Evolutionary conservation across 106 monocot species (phyloP), one percentile per base, ranked within the genome.

Genomic region (Dendrobium catenatum): DNA sequence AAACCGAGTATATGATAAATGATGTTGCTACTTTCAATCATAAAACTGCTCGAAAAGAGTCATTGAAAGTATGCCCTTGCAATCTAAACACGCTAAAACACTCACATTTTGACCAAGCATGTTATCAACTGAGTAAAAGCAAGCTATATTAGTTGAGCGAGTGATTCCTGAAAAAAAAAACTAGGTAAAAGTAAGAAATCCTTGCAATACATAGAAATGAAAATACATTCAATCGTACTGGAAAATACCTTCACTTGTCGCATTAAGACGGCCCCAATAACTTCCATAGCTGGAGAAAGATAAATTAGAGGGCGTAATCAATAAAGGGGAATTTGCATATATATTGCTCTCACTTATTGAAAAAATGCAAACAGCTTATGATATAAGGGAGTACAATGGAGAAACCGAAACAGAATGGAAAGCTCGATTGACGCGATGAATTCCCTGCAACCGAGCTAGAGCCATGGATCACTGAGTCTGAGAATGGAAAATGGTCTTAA

Each of bases 31-130:
- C 27, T 78, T 33, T 31, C n/a, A 29, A 73, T 20, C 20, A 37
- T 22, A 44, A 29, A 42, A 74, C 19, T 74, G 4, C 43, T 40
- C 15, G 37, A 70, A 37, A 70, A 9, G 33, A 37, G 37, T 70
- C 37, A 70, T 17, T 70, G 70, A 70, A 70, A 70, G 37, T 33
- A 40, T 16, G 29, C 37, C 24, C 64, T 8, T 22, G 24, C 9
- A 6, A 70, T 37, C 70, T 15, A 19, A 44, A 9, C 72, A 27
- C 3, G 13, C 55, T 54, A 42, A 75, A 27, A 13, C 31, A 72
- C 64, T 42, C 22, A 56, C 77, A 81, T 81, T 77, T 64, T 40
- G 68, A 72, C 68, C 55, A 77, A 77, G 15, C 42, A 85, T 81
- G 42, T 59, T 51, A 16, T 24, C 55, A 81, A 85, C 64, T 41